Evolutionary conservation across 192 early-diverging fungal species (phyloP), one percentile per base, ranked within the genome.

Genomic region (Oehlia diaphana): DNA sequence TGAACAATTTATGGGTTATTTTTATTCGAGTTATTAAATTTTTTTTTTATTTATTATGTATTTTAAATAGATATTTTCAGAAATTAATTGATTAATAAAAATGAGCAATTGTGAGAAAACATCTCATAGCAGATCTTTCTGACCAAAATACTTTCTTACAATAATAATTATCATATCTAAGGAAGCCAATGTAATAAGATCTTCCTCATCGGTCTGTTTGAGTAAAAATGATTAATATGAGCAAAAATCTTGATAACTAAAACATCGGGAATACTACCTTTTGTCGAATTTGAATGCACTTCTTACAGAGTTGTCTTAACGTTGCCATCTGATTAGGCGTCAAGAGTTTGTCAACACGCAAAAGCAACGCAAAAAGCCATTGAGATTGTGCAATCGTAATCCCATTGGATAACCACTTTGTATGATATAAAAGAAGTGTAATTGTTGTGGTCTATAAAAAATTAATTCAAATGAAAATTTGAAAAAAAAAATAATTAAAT

Each of bases 101-200:
- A 47, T 12, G 19, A 58, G 19, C 6, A 19, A 58, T 16, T 58
- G 2, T 19, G 14, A 19, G 16, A 58, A 21, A 58, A 4, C 1
- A 21, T 58, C 2, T 75, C 16, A 75, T 4, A 50, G 16, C 5
- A 78, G 37, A 68, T 78, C 76, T 78, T 63, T 66, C 67, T 86
- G 85, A 26, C 85, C 83, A 63, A 82, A 86, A 37, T 58, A 77
- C 9, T 63, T 73, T 74, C 79, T 63, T 63, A 86, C 76, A 37
- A 86, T 82, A 19, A 81, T 81, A 64, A 86, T 86, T 31, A 86
- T 80, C 9, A 84, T 81, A 58, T 86, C 84, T 10, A 82, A 39
- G 28, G 67, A 77, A 9, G 79, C 53, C 4, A 84, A 67, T 31
- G 61, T 68, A 14, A 53, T n/a, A 31, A 61, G 72, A 14, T 80